Evolutionary conservation across 192 early-diverging fungal species (phyloP).

Genomic region (Podila verticillata): DNA sequence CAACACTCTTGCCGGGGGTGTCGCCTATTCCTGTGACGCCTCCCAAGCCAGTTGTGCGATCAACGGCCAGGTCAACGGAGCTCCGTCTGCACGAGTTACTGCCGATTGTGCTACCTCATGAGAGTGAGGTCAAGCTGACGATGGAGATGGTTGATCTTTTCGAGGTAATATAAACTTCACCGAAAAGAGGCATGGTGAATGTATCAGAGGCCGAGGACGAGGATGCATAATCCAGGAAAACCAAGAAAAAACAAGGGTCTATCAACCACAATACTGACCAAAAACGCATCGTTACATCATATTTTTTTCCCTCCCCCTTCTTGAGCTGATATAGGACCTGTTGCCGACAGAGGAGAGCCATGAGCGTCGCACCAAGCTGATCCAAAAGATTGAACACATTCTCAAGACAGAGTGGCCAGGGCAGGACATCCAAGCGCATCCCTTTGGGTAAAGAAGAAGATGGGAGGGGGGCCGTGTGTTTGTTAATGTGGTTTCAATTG

Average conservation of each 20-base stretch:
- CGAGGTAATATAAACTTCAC: slow-evolving; percentile 7
- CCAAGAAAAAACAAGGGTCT: neutral
- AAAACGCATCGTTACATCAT: neutral
- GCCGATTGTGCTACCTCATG: slow-evolving; percentile 32
- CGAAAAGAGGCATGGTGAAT: too few relatives aligned
- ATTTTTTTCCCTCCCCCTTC: too few relatives aligned
- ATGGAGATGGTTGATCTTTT: slow-evolving; percentile 51
- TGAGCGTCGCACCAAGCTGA: slow-evolving; percentile 27
- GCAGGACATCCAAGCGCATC: slow-evolving; percentile 37
- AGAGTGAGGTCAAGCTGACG: slow-evolving; percentile 32
- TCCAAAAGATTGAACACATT: slow-evolving; percentile 40
- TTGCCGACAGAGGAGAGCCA: slow-evolving; percentile 45
- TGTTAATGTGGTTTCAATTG: too few relatives aligned
- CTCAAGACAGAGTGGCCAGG: slow-evolving; percentile 33
- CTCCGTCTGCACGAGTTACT: slow-evolving; percentile 32
- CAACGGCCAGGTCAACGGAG: slow-evolving; percentile 10
- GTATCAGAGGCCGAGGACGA: too few relatives aligned
- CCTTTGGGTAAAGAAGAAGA: slow-evolving; percentile 39
- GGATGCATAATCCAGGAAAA: neutral
- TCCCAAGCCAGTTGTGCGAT: neutral
- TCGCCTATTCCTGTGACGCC: slow-evolving; percentile 28
- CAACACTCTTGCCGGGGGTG: slow-evolving; percentile 39
- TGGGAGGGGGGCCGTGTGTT: too few relatives aligned
- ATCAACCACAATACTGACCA: neutral
- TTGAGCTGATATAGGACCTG: slow-evolving; percentile 8